These are phyloP conservation scores for Cutaneotrichosporon cyanovorans DNA, from an alignment of 1,284 basidiomycete genomes.

Conservation along the genomic window DNA sequence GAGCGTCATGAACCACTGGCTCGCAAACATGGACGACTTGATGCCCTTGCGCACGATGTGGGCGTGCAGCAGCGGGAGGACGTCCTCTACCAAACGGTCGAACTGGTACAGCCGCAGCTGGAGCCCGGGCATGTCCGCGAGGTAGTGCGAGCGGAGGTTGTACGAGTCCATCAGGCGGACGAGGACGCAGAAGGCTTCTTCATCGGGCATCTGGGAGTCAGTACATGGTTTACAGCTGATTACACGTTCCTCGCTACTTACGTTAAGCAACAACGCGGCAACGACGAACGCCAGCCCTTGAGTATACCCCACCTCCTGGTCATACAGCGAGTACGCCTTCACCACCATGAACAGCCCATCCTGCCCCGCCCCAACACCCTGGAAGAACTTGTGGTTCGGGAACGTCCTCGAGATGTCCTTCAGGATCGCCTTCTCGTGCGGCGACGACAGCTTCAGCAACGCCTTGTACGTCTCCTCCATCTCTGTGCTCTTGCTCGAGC, in stretches of 20 bases:
- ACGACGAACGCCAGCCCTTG: conserved; percentile 95
- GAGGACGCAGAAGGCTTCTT: conserved; percentile 92
- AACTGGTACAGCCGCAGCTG: conserved; percentile 86
- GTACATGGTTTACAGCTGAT: neutral
- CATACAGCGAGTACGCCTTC: conserved; percentile 95
- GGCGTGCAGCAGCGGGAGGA: conserved; percentile 79
- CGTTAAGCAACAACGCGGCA: conserved; percentile 84
- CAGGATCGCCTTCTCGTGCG: conserved; percentile 88
- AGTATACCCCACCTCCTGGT: conserved; percentile 92
- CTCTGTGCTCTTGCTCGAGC: conserved; percentile 79
- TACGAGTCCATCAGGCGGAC: conserved; percentile 98
- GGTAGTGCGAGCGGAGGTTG: conserved; percentile 88
- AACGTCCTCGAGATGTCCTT: conserved; percentile 92
- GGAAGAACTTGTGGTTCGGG: conserved; percentile 95
- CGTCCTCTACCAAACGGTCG: conserved; percentile 86
- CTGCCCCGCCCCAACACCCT: conserved; percentile 77
- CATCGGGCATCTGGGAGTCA: conserved; percentile 82
- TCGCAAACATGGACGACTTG: conserved; percentile 91
- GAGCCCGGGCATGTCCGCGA: conserved; percentile 95
- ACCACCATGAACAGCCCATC: conserved; percentile 95
- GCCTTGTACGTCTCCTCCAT: conserved; percentile 78
- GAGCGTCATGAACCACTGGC: conserved; percentile 96
- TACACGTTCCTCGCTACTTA: conserved; percentile 44
- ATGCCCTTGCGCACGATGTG: conserved; percentile 89
- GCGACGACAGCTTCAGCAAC: conserved; percentile 71